Evolutionary conservation across 352 stramenopile species (phyloP).

Genomic region (Pythium apleroticum): DNA sequence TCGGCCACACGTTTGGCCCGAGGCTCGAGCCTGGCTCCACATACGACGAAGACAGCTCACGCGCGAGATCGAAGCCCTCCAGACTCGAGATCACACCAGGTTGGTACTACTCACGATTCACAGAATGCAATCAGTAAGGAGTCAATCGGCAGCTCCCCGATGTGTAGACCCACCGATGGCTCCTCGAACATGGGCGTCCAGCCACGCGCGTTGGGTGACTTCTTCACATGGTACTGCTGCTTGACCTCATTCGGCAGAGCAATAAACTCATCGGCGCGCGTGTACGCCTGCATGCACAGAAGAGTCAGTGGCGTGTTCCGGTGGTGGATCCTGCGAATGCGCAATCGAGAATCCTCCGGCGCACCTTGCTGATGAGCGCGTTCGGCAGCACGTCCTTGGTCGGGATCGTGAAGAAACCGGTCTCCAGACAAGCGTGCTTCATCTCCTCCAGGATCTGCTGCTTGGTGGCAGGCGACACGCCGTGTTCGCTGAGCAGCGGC

Average conservation of each 20-base stretch:
- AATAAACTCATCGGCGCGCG: conserved; percentile 66
- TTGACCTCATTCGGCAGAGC: conserved; percentile 61
- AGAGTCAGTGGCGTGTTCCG: background rate
- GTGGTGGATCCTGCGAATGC: background rate
- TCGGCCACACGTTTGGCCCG: conserved; percentile 74
- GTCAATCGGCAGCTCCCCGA: background rate
- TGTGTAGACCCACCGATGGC: conserved; percentile 47
- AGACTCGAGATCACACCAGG: conserved; percentile 73
- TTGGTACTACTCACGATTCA: conserved; percentile 52
- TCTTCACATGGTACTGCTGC: conserved; percentile 77
- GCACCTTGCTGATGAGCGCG: conserved; percentile 52
- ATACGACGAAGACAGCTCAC: conserved; percentile 51
- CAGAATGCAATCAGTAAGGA: background rate
- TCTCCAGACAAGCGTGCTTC: conserved; percentile 51
- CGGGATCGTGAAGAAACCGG: conserved; percentile 83
- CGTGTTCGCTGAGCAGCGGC: conserved; percentile 36
- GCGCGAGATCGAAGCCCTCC: conserved; percentile 74
- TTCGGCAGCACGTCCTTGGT: conserved; percentile 51
- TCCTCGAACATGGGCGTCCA: conserved; percentile 87
- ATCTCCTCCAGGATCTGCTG: conserved; percentile 54
- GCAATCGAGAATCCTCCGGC: background rate
- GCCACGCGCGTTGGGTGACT: conserved; percentile 63
- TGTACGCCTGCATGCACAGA: conserved; percentile 41
- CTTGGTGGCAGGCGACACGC: conserved; percentile 32
- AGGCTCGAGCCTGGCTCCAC: conserved; percentile 67